Evolutionary conservation across 2,329 filamentous ascomycete species (phyloP), one percentile per base, ranked within the genome.

Genomic region (Beauveria varroae): DNA sequence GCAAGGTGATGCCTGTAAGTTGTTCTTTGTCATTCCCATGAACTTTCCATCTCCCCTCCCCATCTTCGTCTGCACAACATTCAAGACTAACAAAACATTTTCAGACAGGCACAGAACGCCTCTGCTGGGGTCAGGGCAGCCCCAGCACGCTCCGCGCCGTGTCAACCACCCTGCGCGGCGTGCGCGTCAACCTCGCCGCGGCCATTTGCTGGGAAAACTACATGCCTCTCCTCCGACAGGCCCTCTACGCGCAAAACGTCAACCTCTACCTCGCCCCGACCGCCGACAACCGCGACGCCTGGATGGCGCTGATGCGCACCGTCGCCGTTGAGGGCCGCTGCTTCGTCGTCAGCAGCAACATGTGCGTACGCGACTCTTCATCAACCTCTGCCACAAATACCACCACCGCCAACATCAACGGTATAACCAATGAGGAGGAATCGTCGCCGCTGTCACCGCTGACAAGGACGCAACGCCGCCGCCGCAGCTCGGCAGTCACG

Each of bases 201-300:
- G 93, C 92, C 3, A 96, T 98, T 66, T 96, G 93, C 79, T 97
- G 93, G 93, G 93, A 98, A 74, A 96, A 90, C 73, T 96, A 93
- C 76, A 97, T 96, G 92, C 93, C 93, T 0, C 78, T 97, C 20
- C 79, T 97, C 8, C 84, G 93, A 20, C 89, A 96, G 71, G 82
- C 86, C 18, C 79, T 97, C 43, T 98, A 97, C 73, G 82, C 85
- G 2, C 93, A 97, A 73, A 96, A 96, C 70, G 86, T 97, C 68
- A 96, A 96, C 72, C 76, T 97, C 14, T 97, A 93, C 74, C 84
- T 97, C 2, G 92, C 93, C 0, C 93, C 93, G 0, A 97, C 93
- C 0, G 93, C 93, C 1, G 93, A 97, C 75, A 84, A 81, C 22
- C 82, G 93, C 63, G 89, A 93, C 68, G 86, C 90, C 0, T 98